Base-by-base conservation (phyloP, 768 basidiomycete genomes). In the Chalciporus chontae region DNA sequence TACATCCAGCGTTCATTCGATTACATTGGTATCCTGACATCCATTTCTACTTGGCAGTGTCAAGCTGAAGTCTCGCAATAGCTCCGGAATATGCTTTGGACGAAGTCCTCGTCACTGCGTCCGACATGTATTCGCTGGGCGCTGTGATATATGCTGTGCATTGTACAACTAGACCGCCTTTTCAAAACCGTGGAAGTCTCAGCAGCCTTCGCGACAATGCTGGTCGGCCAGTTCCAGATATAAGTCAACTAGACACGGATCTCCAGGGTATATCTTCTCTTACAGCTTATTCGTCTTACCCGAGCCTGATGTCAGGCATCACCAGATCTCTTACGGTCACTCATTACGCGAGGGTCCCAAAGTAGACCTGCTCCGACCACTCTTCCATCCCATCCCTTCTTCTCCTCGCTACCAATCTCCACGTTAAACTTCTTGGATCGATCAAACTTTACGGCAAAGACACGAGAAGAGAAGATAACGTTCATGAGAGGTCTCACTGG, bases 391-490 rank as follows among this genome's bases (percentile, higher is more conserved):
- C 85, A 93, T 61, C 65, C 93, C 0, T 97, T 94, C 75, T 98
- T 99, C 72, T 94, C 91, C 1, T 95, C 93, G 4, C 75, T 98
- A 10, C 91, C 95, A 7, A 94, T 98, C 19, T 94, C 91, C 2
- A 98, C 95, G 0, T 78, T 99, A 27, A 94, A 93, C 62, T 99
- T 98, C 71, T 73, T 99, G 47, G 95, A 98, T 61, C 84, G 95
- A 13, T 90, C 94, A 4, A 95, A 87, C 50, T 99, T 98, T 65
- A 90, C 94, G 0, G 83, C 91, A 0, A 96, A 97, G 69, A 85
- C 93, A 2, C 73, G 87, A 48, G 95, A 98, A 71, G 96, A 97
- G 64, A 98, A 98, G 66, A 86, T 96, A 23, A 89, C 90, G 0
- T 97, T 97, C 67, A 88, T 97, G 83, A 91, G 91, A 65, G 94